Conservation (phyloP, 257 asterid genomes). For the Ilex aquifolium region DNA sequence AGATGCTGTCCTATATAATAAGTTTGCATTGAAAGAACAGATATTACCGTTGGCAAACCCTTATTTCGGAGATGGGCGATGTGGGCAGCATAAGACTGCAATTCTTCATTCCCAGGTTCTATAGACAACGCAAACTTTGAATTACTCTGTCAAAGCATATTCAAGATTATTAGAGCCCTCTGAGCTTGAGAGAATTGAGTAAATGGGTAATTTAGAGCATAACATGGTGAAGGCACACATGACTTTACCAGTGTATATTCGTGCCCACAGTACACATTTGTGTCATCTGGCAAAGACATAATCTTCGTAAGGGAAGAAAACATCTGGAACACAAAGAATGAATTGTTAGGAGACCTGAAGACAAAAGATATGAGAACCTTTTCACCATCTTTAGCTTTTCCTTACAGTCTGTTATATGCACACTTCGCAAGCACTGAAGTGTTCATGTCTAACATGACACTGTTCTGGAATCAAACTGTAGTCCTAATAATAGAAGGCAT, state of each 20-base stretch:
- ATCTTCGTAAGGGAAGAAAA: conserved; percentile 69
- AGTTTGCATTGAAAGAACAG: neutral
- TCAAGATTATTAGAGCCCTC: conserved; percentile 15
- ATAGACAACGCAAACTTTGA: conserved; percentile 87
- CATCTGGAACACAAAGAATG: conserved; percentile 52
- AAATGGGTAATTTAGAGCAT: neutral
- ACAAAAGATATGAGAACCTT: neutral
- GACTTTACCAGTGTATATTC: conserved; percentile 75
- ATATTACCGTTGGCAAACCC: conserved; percentile 83
- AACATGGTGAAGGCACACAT: neutral
- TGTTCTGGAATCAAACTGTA: too few relatives aligned
- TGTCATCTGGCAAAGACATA: conserved; percentile 71
- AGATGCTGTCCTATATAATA: neutral
- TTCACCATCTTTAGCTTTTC: neutral
- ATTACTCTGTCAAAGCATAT: conserved; percentile 56
- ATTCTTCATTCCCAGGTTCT: conserved; percentile 71
- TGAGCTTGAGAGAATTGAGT: neutral
- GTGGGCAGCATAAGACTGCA: conserved; percentile 70
- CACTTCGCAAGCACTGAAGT: neutral
- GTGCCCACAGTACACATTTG: conserved; percentile 81
- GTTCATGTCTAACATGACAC: too few relatives aligned
- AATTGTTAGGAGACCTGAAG: neutral
- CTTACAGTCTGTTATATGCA: too few relatives aligned
- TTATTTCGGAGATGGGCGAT: conserved; percentile 53
- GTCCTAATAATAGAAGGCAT: too few relatives aligned